phyloP scores from a whole-genome alignment of 1,284 basidiomycete genomes.

The Volvariella volvacea region DNA sequence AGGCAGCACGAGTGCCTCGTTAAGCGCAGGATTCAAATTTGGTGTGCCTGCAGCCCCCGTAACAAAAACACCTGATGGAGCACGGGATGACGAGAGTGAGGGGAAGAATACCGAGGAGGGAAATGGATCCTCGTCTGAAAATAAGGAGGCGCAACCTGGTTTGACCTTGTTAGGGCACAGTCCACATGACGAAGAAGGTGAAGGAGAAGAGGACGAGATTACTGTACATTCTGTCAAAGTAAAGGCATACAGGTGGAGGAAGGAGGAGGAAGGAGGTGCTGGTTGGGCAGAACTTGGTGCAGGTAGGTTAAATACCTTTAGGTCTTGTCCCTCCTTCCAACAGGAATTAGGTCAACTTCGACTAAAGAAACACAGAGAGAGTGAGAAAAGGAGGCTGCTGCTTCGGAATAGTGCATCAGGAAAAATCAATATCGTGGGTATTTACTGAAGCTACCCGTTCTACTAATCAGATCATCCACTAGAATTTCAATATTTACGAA shows the following conservation, averaged over 20 bases:
- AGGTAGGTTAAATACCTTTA: neutral
- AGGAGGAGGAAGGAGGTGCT: conserved; percentile 40
- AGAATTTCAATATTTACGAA: conserved; percentile 66
- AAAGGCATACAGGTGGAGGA: conserved; percentile 59
- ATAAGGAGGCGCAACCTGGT: conserved; percentile 10
- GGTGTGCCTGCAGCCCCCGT: conserved; percentile 1
- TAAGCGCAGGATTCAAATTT: conserved; percentile 12
- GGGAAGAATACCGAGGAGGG: conserved; percentile 11
- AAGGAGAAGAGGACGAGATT: conserved; percentile 78
- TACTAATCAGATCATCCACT: conserved; percentile 8
- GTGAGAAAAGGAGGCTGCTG: conserved; percentile 47
- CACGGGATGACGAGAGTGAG: conserved; percentile 7
- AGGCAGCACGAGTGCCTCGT: conserved; percentile 16
- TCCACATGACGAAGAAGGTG: conserved; percentile 55
- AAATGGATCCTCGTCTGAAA: conserved; percentile 4
- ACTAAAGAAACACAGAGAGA: conserved; percentile 65
- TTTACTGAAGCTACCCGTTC: conserved; percentile 1
- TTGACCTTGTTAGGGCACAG: conserved; percentile 10
- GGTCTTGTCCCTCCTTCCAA: conserved; percentile 3
- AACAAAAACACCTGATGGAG: conserved; percentile 4
- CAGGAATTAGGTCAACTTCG: conserved; percentile 47
- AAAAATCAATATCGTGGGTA: conserved; percentile 62
- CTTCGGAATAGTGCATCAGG: conserved; percentile 67
- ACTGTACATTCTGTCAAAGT: conserved; percentile 55
- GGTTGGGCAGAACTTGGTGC: conserved; percentile 56